Conservation (phyloP, 352 stramenopile genomes). For the Globisporangium canariense region DNA sequence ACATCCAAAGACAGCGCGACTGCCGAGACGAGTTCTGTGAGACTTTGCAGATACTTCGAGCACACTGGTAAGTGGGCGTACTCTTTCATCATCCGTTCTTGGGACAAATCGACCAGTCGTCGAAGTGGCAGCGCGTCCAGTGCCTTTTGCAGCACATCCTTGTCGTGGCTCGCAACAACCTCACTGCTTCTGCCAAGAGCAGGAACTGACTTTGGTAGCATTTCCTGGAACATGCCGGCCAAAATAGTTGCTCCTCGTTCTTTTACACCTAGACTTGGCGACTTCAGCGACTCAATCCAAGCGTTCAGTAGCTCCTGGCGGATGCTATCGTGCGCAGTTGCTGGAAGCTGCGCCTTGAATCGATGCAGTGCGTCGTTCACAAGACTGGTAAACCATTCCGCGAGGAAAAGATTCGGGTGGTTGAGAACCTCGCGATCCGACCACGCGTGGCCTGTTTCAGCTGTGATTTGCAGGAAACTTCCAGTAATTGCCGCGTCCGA, state of each 20-base stretch:
- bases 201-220: conserved; percentile 43
- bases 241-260: conserved; percentile 80
- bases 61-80: conserved; percentile 73
- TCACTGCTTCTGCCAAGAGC: conserved; percentile 9
- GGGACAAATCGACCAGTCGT: conserved; percentile 64
- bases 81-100: conserved; percentile 76
- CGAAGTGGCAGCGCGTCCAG: conserved; percentile 59
- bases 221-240: conserved; percentile 71
- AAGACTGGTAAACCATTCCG: conserved; percentile 80
- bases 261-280: conserved; percentile 83
- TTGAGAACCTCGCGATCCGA: conserved; percentile 79
- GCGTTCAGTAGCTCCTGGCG: conserved; percentile 67
- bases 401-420: conserved; percentile 84
- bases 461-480: conserved; percentile 69
- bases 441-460: conserved; percentile 64
- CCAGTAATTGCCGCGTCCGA: conserved; percentile 64
- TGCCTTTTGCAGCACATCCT: conserved; percentile 30
- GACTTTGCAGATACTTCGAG: conserved; percentile 83
- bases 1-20: conserved; percentile 56
- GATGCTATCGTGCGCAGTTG: conserved; percentile 42
- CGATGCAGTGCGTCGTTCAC: conserved; percentile 56
- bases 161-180: conserved; percentile 20
- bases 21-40: conserved; percentile 79
- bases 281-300: conserved; percentile 84
- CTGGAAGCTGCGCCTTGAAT: conserved; percentile 39